Evolutionary conservation across 805 yeast genomes (phyloP).

Genomic region (Deakozyma indianensis): DNA sequence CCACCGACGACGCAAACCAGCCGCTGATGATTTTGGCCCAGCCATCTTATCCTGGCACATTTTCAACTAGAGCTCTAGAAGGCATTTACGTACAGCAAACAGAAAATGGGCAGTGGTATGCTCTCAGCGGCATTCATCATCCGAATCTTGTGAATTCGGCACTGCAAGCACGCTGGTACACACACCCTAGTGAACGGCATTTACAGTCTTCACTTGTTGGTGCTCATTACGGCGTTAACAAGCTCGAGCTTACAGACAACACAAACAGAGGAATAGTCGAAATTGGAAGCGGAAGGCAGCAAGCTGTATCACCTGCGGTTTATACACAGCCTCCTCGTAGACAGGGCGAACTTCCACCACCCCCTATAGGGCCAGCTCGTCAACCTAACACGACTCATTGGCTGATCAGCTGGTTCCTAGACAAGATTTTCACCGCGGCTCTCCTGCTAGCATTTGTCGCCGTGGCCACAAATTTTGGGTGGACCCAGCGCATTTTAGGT

Average conservation of each 20-base stretch:
- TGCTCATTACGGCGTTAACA: not conserved
- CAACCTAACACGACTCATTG: not conserved
- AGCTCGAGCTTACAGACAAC: not conserved
- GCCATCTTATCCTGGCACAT: slow-evolving; percentile 16
- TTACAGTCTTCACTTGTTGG: not conserved
- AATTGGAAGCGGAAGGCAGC: not conserved
- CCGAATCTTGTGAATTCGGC: slow-evolving; percentile 77
- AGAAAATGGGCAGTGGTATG: slow-evolving; percentile 57
- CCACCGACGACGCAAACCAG: slow-evolving; percentile 7
- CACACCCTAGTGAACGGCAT: slow-evolving; percentile 3
- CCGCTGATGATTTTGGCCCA: slow-evolving; percentile 23
- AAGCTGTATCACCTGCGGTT: not conserved
- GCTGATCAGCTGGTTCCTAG: not conserved
- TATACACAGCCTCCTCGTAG: not conserved
- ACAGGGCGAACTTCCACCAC: not conserved
- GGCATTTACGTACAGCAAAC: slow-evolving; percentile 60
- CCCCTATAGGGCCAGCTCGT: not conserved
- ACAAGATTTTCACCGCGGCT: not conserved
- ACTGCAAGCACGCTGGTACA: slow-evolving; percentile 52
- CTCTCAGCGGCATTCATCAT: slow-evolving; percentile 61
- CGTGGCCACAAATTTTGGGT: not conserved
- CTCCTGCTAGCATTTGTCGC: not conserved
- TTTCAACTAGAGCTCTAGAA: slow-evolving; percentile 13
- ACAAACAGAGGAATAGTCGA: not conserved
- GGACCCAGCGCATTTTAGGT: not conserved